A percentile compares a stretch with the other conserved stretches of the same genome.
These are phyloP conservation scores for Eimeria acervulina DNA, from an alignment of 169 alveolate species.

Conservation along the genomic window DNA sequence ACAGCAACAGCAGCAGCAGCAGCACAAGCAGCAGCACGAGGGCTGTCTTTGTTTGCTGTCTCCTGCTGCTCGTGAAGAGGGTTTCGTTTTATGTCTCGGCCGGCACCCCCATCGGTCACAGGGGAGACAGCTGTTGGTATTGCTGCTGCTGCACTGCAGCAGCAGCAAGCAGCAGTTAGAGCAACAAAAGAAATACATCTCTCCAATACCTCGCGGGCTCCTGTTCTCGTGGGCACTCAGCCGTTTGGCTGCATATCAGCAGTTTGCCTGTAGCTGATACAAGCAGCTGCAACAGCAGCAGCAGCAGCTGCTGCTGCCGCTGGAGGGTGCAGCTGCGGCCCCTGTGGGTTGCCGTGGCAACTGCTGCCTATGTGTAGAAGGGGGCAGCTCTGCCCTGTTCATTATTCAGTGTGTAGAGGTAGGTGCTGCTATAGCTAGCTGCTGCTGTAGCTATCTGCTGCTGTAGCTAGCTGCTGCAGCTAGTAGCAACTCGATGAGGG, in stretches of 20 bases:
- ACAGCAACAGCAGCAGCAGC: background rate
- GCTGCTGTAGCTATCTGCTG: background rate
- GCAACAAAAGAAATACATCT: background rate
- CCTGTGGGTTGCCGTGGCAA: background rate
- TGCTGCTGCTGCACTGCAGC: background rate
- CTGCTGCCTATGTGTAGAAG: background rate
- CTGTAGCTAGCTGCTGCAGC: constrained; percentile 24
- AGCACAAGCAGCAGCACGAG: too few species aligned
- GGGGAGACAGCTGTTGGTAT: background rate
- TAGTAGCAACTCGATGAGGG: background rate
- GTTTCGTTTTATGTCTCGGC: too few species aligned
- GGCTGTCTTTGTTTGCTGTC: background rate
- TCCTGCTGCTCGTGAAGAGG: background rate
- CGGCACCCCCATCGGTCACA: too few species aligned
- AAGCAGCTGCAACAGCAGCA: background rate
- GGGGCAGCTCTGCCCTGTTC: background rate
- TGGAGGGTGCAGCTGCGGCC: too few species aligned
- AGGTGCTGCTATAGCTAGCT: background rate
- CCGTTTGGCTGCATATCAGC: background rate
- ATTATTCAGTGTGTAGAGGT: background rate
- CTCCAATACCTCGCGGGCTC: background rate
- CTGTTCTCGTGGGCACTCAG: background rate
- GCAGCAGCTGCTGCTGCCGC: background rate
- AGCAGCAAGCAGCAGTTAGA: background rate
- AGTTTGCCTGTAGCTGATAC: background rate